phyloP scores from a whole-genome alignment of 805 yeast genomes.

The Kazachstania taianensis region DNA sequence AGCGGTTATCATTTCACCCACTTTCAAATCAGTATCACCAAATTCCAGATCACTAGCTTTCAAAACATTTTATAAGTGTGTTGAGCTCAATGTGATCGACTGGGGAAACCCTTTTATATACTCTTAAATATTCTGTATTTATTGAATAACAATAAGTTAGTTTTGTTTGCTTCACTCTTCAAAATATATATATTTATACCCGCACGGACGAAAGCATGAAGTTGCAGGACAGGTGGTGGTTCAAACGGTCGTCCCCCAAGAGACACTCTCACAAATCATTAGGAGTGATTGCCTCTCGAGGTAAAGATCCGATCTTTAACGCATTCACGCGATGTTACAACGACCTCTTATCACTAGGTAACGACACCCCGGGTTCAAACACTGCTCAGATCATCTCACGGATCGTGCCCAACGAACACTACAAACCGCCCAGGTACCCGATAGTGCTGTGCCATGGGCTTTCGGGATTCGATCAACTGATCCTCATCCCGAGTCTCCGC shows the following conservation, averaged over 20 bases:
- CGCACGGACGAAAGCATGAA: too few relatives aligned
- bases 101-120: not conserved
- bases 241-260: too few relatives aligned
- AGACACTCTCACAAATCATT: not conserved
- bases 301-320: not conserved
- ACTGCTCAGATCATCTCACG: not conserved
- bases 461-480: slow-evolving; percentile 62
- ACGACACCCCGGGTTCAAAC: too few relatives aligned
- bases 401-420: not conserved
- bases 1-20: too few relatives aligned
- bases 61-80: too few relatives aligned
- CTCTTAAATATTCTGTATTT: not conserved
- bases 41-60: too few relatives aligned
- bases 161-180: too few relatives aligned
- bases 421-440: slow-evolving; percentile 52
- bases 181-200: too few relatives aligned
- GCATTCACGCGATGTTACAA: not conserved
- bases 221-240: too few relatives aligned
- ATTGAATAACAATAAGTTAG: not conserved
- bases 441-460: slow-evolving; percentile 81
- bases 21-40: too few relatives aligned
- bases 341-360: not conserved
- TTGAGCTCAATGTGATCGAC: too few relatives aligned
- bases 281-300: not conserved
- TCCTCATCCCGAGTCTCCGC: slow-evolving; percentile 34